Conservation (phyloP, 371 early-diverging fungal species). For the Catenaria anguillulae region DNA sequence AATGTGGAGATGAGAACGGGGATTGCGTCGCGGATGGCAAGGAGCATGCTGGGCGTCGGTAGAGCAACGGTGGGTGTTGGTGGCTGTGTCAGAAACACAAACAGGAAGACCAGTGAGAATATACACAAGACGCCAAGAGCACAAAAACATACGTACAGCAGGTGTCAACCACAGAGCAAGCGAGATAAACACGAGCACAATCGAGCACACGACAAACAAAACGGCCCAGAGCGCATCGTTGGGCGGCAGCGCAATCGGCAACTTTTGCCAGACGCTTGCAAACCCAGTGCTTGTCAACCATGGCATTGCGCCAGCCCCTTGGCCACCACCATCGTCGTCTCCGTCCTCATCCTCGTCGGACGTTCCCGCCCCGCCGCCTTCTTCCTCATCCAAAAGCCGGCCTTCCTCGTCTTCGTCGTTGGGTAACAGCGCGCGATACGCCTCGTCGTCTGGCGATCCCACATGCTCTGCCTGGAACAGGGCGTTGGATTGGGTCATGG, state of each 20-base stretch:
- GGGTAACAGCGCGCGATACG: not conserved
- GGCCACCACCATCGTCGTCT: not conserved
- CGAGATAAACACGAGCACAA: not conserved
- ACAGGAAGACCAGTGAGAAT: not conserved
- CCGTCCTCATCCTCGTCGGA: not conserved
- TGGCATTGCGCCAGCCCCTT: not conserved
- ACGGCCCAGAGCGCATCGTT: slow-evolving; percentile 1
- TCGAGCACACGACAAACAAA: not conserved
- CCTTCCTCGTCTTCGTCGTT: not conserved
- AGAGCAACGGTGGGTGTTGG: not conserved
- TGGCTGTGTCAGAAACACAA: not conserved
- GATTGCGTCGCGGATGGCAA: not conserved
- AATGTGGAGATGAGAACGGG: slow-evolving; percentile 2
- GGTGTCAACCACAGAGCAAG: not conserved
- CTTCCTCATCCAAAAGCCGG: no score
- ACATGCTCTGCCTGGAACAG: not conserved
- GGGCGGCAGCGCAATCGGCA: not conserved
- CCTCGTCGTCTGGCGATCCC: not conserved
- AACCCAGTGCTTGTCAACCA: not conserved
- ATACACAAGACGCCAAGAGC: not conserved
- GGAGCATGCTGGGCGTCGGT: not conserved
- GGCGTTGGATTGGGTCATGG: not conserved
- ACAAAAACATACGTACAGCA: not conserved
- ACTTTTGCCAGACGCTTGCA: not conserved
- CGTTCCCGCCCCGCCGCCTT: not conserved